Conservation (phyloP, 2,329 filamentous ascomycete species). For the Penicillium palitans region DNA sequence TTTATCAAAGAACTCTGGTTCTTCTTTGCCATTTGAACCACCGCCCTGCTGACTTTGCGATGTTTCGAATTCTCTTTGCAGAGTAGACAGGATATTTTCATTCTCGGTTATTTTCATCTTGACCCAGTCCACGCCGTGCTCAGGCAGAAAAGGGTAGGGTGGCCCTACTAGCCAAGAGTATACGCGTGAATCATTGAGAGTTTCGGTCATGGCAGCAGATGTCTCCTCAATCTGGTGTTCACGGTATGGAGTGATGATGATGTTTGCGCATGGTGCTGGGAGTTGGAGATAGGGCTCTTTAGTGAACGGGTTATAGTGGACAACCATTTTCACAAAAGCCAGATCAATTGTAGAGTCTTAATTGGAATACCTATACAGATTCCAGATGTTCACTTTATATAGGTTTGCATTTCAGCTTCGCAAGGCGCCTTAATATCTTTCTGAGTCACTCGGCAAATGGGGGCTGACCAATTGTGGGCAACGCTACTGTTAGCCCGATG, state of each 20-base stretch:
- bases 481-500: neutral
- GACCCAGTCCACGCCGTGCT: slow-evolving; percentile 21
- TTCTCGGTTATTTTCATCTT: slow-evolving; percentile 6
- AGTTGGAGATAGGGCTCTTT: slow-evolving; percentile 31
- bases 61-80: slow-evolving; percentile 11
- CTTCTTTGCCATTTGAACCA: neutral
- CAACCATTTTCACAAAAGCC: slow-evolving; percentile 16
- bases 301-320: slow-evolving; percentile 17
- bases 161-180: slow-evolving; percentile 25
- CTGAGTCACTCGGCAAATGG: slow-evolving; percentile 1
- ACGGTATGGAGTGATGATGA: slow-evolving; percentile 31
- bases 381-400: neutral
- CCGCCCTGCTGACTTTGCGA: neutral
- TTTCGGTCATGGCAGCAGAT: slow-evolving; percentile 2
- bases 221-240: slow-evolving; percentile 15
- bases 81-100: neutral
- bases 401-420: neutral
- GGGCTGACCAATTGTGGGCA: neutral
- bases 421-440: neutral
- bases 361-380: neutral
- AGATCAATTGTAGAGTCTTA: neutral
- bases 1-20: slow-evolving; percentile 13
- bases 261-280: slow-evolving; percentile 23
- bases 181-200: slow-evolving; percentile 29
- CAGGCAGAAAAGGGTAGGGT: slow-evolving; percentile 29